Conservation (phyloP, 2,329 filamentous ascomycete genomes). For the Colletotrichum acutatum region DNA sequence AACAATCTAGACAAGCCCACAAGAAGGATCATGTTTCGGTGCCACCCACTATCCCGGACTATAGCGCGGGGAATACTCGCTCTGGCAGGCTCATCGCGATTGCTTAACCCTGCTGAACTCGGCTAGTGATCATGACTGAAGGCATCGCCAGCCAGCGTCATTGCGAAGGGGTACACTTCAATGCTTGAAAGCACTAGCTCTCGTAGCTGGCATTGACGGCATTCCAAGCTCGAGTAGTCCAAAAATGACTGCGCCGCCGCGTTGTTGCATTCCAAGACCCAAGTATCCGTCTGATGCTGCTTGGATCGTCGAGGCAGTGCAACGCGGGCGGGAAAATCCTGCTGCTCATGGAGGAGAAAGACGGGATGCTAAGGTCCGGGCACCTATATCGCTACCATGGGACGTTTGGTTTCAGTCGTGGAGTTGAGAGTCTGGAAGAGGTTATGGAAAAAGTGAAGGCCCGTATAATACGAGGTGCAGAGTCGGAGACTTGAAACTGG, state of each 20-base stretch:
- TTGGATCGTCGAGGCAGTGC: constrained; percentile 30
- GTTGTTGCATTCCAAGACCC: neutral
- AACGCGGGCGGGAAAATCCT: constrained; percentile 23
- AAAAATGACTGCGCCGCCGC: constrained; percentile 16
- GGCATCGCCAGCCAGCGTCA: neutral
- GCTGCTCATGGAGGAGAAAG: constrained; percentile 1
- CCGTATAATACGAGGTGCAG: constrained; percentile 23
- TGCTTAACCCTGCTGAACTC: neutral
- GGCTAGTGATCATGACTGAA: neutral
- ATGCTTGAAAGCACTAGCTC: neutral
- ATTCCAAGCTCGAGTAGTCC: neutral
- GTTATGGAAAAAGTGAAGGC: constrained; percentile 24
- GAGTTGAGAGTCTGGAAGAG: constrained; percentile 7
- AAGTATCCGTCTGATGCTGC: constrained; percentile 15
- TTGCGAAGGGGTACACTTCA: constrained; percentile 4
- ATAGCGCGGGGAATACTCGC: neutral
- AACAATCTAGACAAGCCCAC: constrained; percentile 15
- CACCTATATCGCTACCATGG: constrained; percentile 29
- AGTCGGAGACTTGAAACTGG: constrained; percentile 19
- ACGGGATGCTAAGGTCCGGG: constrained; percentile 25
- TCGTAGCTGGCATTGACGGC: neutral
- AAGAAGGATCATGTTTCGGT: constrained; percentile 2
- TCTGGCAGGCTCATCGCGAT: neutral
- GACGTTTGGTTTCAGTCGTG: constrained; percentile 33
- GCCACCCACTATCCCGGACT: constrained; percentile 4